Evolutionary conservation across 306 rosid species (phyloP).

Genomic region (Erythrophleum fordii): DNA sequence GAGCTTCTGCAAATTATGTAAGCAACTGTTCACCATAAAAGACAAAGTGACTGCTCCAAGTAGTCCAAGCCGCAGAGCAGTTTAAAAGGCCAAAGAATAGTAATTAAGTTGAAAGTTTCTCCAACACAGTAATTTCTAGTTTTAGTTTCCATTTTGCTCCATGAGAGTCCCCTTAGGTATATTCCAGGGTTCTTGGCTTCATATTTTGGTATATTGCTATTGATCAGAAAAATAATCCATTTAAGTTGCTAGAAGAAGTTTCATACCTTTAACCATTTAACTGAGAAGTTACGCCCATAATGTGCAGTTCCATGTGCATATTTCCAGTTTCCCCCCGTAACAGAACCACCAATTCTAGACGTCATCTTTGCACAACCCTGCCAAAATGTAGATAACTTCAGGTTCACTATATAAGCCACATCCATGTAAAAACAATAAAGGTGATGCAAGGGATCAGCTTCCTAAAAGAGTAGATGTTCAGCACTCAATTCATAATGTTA

Average conservation of each 20-base stretch:
- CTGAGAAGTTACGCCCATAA: constrained; percentile 93
- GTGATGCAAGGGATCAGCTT: constrained; percentile 13
- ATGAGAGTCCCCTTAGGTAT: constrained; percentile 6
- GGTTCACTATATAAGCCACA: constrained; percentile 25
- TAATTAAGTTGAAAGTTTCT: constrained; percentile 6
- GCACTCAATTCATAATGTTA: constrained; percentile 14
- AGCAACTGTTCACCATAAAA: constrained; percentile 20
- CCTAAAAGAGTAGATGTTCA: constrained; percentile 3
- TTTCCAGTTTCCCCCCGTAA: constrained; percentile 98
- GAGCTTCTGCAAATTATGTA: constrained; percentile 16
- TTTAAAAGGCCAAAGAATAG: background rate
- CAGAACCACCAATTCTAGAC: constrained; percentile 97
- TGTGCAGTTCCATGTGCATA: constrained; percentile 99
- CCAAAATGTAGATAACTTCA: constrained; percentile 39
- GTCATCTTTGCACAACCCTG: constrained; percentile 99
- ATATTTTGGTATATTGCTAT: background rate
- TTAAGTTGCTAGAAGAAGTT: constrained; percentile 28
- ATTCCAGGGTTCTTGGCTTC: background rate
- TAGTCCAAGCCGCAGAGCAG: background rate
- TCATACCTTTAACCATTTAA: constrained; percentile 93
- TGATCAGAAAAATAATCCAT: constrained; percentile 24
- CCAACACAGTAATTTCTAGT: background rate
- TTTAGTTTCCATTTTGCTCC: constrained; percentile 29
- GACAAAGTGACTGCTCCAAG: constrained; percentile 8
- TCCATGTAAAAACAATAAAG: constrained; percentile 2